Percentiles rank a stretch among this genome's conserved stretches.
Evolutionary conservation across 331 rosid genomes (phyloP).

Genomic region (Malus hybrid): DNA sequence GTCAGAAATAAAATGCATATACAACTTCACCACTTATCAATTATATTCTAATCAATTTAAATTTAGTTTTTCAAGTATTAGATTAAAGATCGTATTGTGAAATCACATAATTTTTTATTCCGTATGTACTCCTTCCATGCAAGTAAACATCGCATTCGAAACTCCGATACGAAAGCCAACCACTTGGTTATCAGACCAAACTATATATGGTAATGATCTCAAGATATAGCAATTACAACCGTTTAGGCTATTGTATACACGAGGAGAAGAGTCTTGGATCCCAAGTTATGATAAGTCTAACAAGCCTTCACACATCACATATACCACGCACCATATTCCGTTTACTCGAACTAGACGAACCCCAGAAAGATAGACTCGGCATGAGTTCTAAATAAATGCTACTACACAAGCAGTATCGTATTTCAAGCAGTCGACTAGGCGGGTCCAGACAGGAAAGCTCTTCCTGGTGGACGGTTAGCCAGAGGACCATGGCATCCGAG

Average conservation of each 20-base stretch:
- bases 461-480: slow-evolving; percentile 53
- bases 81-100: no score
- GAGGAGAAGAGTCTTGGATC: neutral
- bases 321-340: neutral
- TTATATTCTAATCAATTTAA: no score
- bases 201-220: no score
- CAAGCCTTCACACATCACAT: neutral
- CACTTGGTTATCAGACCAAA: no score
- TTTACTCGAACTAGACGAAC: neutral
- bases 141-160: no score
- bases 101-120: no score
- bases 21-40: neutral
- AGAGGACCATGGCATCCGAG: slow-evolving; percentile 77
- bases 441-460: slow-evolving; percentile 31
- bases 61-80: no score
- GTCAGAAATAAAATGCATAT: no score
- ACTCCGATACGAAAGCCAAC: no score
- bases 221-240: no score
- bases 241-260: neutral
- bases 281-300: neutral
- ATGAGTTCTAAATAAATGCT: neutral
- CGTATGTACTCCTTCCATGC: no score
- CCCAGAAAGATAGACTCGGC: neutral
- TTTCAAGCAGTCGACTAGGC: slow-evolving; percentile 11
- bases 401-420: neutral